These are phyloP conservation scores for Curvularia sp. DNA, from an alignment of 2,329 filamentous ascomycete species.

Conservation along the genomic window DNA sequence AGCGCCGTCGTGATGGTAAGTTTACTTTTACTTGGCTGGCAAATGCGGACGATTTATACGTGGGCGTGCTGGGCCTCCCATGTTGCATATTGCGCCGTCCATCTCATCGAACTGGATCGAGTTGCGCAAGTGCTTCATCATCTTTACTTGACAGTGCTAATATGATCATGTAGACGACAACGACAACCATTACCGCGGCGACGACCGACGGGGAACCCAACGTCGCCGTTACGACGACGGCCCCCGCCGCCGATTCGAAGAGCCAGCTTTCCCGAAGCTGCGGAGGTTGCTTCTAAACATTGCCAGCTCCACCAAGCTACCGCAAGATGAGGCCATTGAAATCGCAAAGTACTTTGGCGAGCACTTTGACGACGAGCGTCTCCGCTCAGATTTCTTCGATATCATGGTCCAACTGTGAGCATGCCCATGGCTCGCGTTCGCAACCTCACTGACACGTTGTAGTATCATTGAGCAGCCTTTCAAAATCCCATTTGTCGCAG, in stretches of 20 bases:
- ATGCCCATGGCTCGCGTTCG: not conserved
- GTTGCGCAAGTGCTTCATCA: not conserved
- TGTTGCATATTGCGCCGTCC: not conserved
- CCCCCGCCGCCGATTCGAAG: constrained; percentile 46
- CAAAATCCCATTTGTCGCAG: constrained; percentile 94
- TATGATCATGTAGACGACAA: constrained; percentile 32
- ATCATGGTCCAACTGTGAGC: constrained; percentile 75
- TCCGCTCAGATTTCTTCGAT: constrained; percentile 75
- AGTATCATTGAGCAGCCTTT: constrained; percentile 87
- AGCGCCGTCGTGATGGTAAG: constrained; percentile 46
- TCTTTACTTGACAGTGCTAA: constrained; percentile 13
- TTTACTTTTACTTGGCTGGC: constrained; percentile 4
- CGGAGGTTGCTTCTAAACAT: constrained; percentile 47
- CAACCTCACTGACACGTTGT: constrained; percentile 21
- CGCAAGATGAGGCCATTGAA: constrained; percentile 47
- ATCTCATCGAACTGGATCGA: not conserved
- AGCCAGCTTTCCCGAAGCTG: constrained; percentile 45
- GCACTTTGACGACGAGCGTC: constrained; percentile 77
- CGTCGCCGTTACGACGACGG: constrained; percentile 40
- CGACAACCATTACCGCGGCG: constrained; percentile 36
- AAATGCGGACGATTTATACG: not conserved
- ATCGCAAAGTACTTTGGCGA: constrained; percentile 72
- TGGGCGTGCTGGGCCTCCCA: not conserved
- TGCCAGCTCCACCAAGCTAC: constrained; percentile 48
- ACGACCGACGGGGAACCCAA: constrained; percentile 42